These are phyloP conservation scores for Rhizopus arrhizus DNA, from an alignment of 371 early-diverging fungal species.

Conservation along the genomic window DNA sequence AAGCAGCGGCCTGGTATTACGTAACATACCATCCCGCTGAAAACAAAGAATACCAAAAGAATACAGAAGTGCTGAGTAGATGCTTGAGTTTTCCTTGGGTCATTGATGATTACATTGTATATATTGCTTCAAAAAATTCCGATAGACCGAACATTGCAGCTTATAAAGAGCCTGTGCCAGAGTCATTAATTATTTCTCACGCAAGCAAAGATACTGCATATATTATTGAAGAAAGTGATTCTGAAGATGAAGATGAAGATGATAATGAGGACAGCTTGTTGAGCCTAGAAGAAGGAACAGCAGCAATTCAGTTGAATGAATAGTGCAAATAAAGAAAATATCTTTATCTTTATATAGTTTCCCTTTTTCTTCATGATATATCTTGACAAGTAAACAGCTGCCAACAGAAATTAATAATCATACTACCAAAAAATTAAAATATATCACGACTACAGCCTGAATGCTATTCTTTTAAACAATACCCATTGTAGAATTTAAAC, in stretches of 20 bases:
- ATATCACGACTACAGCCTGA: too few species aligned
- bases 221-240: neutral
- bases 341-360: too few species aligned
- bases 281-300: too few species aligned
- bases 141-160: neutral
- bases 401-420: too few species aligned
- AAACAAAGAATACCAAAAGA: slow-evolving; percentile 12
- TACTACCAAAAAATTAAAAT: too few species aligned
- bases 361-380: too few species aligned
- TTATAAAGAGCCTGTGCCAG: slow-evolving; percentile 6
- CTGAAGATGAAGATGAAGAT: slow-evolving; percentile 1
- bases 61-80: slow-evolving; percentile 7
- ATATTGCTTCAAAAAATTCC: slow-evolving; percentile 38
- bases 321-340: too few species aligned
- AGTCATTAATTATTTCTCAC: neutral
- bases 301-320: too few species aligned
- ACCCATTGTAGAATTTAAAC: too few species aligned
- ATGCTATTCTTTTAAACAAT: too few species aligned
- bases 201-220: too few species aligned
- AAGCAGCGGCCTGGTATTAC: slow-evolving; percentile 75
- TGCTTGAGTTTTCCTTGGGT: slow-evolving; percentile 66
- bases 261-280: neutral
- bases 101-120: slow-evolving; percentile 49
- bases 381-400: too few species aligned
- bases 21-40: slow-evolving; percentile 60